Base-by-base conservation (phyloP, 2,329 filamentous ascomycete species). In the Aspergillus awamori region DNA sequence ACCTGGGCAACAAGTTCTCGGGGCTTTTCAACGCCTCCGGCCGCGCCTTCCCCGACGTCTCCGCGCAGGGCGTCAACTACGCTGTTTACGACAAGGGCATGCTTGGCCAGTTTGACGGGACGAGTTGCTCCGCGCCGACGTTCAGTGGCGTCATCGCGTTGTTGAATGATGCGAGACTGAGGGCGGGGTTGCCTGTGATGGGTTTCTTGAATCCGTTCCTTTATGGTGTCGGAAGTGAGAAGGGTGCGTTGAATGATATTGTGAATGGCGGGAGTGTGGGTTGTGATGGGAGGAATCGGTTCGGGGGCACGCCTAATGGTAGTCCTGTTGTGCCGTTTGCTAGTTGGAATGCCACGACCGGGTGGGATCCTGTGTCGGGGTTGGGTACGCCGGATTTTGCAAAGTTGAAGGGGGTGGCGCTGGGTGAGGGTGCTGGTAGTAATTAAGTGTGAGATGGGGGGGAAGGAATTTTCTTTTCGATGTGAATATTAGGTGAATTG, bases 121-220 rank as follows among this genome's bases (percentile, higher is more conserved):
- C 79, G 1, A 78, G 74, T 24, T 83, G 86, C 33, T 82, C 87
- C 0, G 75, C 84, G 0, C 89, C 89, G 0, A 76, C 85, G 0
- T 84, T 86, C 24, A 83, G 85, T 0, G 83, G 80, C 6, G 79
- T 90, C 52, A 77, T 90, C 43, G 79, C 84, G 1, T 80, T 90
- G 4, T 75, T 90, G 59, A 90, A 90, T 66, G 87, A 89, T 66
- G 85, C 83, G 0, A 77, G 85, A 36, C 72, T 88, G 17, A 74
- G 79, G 0, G 75, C 73, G 6, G 83, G 83, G 5, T 81, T 83
- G 69, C 69, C 80, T 0, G 72, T 79, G 0, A 73, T 88, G 47
- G 86, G 86, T 0, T 88, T 86, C 75, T 63, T 88, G 51, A 88
- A 88, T 67, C 86, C 86, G 0, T 87, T 84, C 83, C 69, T 88